phyloP scores from a whole-genome alignment of 805 yeast species.

The Yarrowia deformans region DNA sequence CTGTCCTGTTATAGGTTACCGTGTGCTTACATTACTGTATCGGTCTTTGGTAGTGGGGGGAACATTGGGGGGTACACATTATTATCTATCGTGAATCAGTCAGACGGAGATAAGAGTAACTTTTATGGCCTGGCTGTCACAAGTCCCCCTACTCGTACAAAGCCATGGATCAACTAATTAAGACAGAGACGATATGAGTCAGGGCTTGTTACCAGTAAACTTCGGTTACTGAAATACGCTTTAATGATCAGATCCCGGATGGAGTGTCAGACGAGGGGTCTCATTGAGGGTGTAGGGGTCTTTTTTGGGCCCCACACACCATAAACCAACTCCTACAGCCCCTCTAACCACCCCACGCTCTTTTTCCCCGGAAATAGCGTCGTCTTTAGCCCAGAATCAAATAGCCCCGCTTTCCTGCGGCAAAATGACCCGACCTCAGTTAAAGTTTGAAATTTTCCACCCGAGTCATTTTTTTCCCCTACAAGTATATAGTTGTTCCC shows the following conservation, averaged over 20 bases:
- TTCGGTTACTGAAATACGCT: constrained; percentile 34
- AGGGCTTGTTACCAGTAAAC: constrained; percentile 18
- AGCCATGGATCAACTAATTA: background rate
- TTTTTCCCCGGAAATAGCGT: constrained; percentile 3
- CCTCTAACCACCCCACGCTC: background rate
- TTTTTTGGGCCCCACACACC: too few relatives aligned
- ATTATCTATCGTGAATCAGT: background rate
- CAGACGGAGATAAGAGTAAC: constrained; percentile 19
- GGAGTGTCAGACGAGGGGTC: background rate
- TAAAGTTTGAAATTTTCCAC: constrained; percentile 39
- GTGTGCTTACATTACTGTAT: too few relatives aligned
- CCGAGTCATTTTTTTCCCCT: constrained; percentile 39
- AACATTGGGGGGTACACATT: background rate
- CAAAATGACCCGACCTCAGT: constrained; percentile 35
- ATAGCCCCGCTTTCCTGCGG: constrained; percentile 36
- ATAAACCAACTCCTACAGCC: background rate
- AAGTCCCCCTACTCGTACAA: too few relatives aligned
- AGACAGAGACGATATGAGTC: constrained; percentile 13
- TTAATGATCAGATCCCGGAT: constrained; percentile 13
- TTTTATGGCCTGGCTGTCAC: background rate
- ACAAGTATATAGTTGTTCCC: constrained; percentile 37
- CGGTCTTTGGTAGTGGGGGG: background rate
- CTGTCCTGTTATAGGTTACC: background rate
- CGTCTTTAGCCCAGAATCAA: background rate
- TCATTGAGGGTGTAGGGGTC: too few relatives aligned